phyloP scores from a whole-genome alignment of 148 eudicot genomes.

The Amaranthus hypochondriacus region DNA sequence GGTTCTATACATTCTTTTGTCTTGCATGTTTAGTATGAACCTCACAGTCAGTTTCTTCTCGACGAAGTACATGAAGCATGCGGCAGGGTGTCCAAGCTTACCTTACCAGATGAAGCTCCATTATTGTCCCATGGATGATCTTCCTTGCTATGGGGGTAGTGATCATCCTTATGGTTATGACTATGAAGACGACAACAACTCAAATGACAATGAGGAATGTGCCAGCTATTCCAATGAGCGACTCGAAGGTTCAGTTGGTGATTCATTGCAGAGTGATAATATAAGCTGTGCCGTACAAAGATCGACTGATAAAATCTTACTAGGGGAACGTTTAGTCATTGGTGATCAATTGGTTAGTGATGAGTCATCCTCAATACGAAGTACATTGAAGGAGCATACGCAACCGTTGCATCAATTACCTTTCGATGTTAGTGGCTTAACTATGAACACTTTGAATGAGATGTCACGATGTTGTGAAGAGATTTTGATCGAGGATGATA shows the following conservation, averaged over 20 bases:
- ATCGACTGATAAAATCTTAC: conserved; percentile 4
- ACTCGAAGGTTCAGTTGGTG: neutral
- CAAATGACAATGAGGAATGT: conserved; percentile 12
- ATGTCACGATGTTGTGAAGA: conserved; percentile 4
- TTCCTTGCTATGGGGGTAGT: conserved; percentile 55
- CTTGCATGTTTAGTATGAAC: conserved; percentile 49
- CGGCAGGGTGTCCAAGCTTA: conserved; percentile 62
- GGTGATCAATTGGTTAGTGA: neutral
- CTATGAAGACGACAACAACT: conserved; percentile 32
- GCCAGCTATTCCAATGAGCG: neutral
- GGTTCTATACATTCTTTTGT: neutral
- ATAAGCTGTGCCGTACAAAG: conserved; percentile 14
- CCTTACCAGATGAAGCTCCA: conserved; percentile 70
- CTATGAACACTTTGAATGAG: neutral
- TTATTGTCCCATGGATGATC: conserved; percentile 70
- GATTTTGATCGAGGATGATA: neutral
- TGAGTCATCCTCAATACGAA: conserved; percentile 2
- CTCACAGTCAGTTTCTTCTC: conserved; percentile 79
- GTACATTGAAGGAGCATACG: neutral
- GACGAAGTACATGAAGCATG: conserved; percentile 58
- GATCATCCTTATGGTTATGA: conserved; percentile 12
- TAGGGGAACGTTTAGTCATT: conserved; percentile 2
- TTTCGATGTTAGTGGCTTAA: conserved; percentile 7
- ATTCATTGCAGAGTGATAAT: conserved; percentile 9
- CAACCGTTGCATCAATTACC: conserved; percentile 13